These are phyloP conservation scores for Tuber calosporum DNA, from an alignment of 495 filamentous ascomycete genomes.

Conservation along the genomic window DNA sequence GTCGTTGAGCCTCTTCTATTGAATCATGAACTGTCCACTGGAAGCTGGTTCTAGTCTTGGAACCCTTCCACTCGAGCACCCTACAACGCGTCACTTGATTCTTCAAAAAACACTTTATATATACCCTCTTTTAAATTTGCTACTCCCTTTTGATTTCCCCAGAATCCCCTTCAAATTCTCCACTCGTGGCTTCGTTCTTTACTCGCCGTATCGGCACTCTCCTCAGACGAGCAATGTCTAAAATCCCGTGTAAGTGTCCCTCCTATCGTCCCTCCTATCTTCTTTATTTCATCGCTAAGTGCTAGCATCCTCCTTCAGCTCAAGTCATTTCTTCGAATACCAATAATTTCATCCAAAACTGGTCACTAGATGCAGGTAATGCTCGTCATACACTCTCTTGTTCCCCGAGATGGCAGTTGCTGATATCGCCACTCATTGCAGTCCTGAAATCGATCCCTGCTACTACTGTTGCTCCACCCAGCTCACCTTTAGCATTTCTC, in stretches of 20 bases:
- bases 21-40: not conserved
- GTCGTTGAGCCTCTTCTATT: not conserved
- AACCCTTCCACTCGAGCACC: not conserved
- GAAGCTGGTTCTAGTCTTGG: not conserved
- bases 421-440: constrained; percentile 7
- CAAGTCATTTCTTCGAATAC: constrained; percentile 15
- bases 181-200: constrained; percentile 4
- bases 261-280: not conserved
- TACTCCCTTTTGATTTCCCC: not conserved
- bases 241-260: constrained; percentile 17
- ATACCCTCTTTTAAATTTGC: not conserved
- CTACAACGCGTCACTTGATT: not conserved
- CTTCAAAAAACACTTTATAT: not conserved
- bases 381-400: not conserved
- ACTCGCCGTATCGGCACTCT: not conserved
- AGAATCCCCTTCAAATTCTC: not conserved
- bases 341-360: constrained; percentile 27
- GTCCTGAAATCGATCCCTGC: constrained; percentile 33
- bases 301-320: not conserved
- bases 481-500: constrained; percentile 80
- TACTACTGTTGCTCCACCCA: constrained; percentile 47
- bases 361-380: constrained; percentile 37
- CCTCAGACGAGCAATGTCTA: constrained; percentile 20
- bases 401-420: not conserved
- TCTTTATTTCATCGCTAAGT: not conserved